A percentile compares a stretch with the other conserved stretches of the same genome.
Evolutionary conservation across 495 filamentous ascomycete genomes (phyloP).

Genomic region (Neurospora sp.): DNA sequence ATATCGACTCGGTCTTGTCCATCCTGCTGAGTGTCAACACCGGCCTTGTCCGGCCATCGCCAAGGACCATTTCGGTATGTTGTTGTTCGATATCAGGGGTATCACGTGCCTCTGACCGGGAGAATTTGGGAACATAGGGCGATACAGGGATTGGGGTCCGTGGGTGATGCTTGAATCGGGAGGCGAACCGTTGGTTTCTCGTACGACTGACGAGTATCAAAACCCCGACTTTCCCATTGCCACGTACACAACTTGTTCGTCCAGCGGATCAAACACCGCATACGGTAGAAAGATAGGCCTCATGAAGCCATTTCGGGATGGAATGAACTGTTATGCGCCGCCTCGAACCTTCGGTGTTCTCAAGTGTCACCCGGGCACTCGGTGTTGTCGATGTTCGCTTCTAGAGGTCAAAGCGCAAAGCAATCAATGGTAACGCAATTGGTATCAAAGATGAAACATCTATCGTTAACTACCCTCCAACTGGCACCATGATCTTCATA

Average conservation of each 20-base stretch:
- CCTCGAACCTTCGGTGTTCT: slow-evolving; percentile 1
- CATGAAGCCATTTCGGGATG: slow-evolving; percentile 14
- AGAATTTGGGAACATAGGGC: neutral
- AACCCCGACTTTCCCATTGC: neutral
- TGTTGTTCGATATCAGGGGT: slow-evolving; percentile 15
- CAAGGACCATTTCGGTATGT: neutral
- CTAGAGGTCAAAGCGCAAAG: neutral
- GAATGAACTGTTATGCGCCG: slow-evolving; percentile 6
- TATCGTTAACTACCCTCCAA: neutral
- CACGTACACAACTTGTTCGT: neutral
- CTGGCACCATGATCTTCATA: neutral
- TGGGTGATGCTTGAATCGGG: neutral
- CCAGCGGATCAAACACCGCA: neutral
- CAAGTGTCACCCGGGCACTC: neutral
- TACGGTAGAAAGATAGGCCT: neutral
- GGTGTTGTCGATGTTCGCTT: neutral
- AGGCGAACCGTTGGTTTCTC: slow-evolving; percentile 6
- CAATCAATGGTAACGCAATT: neutral
- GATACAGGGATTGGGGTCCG: neutral
- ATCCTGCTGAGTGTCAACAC: neutral
- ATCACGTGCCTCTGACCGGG: slow-evolving; percentile 13
- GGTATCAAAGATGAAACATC: neutral
- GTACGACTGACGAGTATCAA: slow-evolving; percentile 11
- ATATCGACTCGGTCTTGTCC: neutral
- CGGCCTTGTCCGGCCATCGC: neutral